A percentile compares a stretch with the other conserved stretches of the same genome.
Conservation (phyloP, 2,329 filamentous ascomycete species). For the Microdochium bolleyi region DNA sequence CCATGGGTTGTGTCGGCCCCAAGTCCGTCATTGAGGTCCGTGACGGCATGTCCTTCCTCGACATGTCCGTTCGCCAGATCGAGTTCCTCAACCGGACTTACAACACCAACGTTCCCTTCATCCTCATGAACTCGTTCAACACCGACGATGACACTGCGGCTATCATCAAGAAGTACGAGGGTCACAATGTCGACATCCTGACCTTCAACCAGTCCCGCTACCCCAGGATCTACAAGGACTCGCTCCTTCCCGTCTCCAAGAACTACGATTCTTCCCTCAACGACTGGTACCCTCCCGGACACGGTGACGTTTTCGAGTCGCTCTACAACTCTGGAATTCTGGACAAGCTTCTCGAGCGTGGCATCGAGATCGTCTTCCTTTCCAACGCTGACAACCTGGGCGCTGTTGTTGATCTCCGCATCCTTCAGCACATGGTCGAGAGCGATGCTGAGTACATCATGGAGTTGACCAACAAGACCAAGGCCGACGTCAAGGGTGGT, state of each 20-base stretch:
- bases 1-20: conserved; percentile 98
- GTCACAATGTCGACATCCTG: conserved; percentile 98
- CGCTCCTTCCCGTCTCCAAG: conserved; percentile 91
- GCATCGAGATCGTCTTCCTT: conserved; percentile 96
- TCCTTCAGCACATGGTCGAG: conserved; percentile 99
- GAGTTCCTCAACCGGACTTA: conserved; percentile 99
- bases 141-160: conserved; percentile 95
- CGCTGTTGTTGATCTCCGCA: conserved; percentile 94
- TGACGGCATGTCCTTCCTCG: conserved; percentile 99
- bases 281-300: conserved; percentile 98
- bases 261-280: conserved; percentile 76
- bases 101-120: conserved; percentile 92
- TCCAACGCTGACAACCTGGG: conserved; percentile 99
- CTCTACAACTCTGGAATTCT: conserved; percentile 98
- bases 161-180: conserved; percentile 99
- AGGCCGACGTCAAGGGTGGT: conserved; percentile 99
- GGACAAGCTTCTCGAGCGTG: conserved; percentile 89
- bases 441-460: conserved; percentile 97
- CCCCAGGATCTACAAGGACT: conserved; percentile 97
- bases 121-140: conserved; percentile 99
- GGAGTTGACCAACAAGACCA: conserved; percentile 99
- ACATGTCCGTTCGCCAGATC: conserved; percentile 96
- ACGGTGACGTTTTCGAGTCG: conserved; percentile 99
- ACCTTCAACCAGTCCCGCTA: conserved; percentile 99
- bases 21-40: conserved; percentile 99